A percentile compares a stretch with the other conserved stretches of the same genome.
These are phyloP conservation scores for Besnoitia besnoiti DNA, from an alignment of 169 alveolate species.

Conservation along the genomic window DNA sequence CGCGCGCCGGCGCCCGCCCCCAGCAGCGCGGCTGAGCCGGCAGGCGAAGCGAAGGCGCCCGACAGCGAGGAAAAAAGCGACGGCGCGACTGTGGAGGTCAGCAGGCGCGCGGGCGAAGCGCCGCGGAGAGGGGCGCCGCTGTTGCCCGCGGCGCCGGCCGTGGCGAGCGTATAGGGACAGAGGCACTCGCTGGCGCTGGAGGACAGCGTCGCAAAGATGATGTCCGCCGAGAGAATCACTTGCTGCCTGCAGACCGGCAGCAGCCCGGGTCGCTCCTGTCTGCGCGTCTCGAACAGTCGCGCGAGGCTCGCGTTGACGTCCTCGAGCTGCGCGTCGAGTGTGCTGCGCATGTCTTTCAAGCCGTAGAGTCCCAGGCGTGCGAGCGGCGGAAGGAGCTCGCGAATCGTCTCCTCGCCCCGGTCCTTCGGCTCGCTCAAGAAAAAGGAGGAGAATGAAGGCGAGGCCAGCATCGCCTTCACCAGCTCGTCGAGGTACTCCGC, in stretches of 20 bases:
- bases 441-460: not conserved
- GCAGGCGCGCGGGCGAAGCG: not conserved
- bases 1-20: too few relatives aligned
- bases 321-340: not conserved
- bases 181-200: constrained; percentile 10
- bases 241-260: not conserved
- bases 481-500: not conserved
- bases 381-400: not conserved
- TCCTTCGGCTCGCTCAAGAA: not conserved
- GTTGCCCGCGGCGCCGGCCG: not conserved
- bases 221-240: not conserved
- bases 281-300: not conserved
- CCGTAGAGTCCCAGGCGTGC: not conserved
- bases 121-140: not conserved
- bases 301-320: not conserved
- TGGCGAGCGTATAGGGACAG: not conserved
- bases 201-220: constrained; percentile 43
- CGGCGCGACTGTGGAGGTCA: too few relatives aligned
- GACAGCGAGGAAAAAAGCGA: not conserved
- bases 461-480: not conserved
- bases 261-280: not conserved
- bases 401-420: not conserved
- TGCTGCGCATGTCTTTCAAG: not conserved
- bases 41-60: not conserved
- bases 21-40: too few relatives aligned